Evolutionary conservation across 2,329 filamentous ascomycete species (phyloP).

Genomic region (Aspergillus piperis): DNA sequence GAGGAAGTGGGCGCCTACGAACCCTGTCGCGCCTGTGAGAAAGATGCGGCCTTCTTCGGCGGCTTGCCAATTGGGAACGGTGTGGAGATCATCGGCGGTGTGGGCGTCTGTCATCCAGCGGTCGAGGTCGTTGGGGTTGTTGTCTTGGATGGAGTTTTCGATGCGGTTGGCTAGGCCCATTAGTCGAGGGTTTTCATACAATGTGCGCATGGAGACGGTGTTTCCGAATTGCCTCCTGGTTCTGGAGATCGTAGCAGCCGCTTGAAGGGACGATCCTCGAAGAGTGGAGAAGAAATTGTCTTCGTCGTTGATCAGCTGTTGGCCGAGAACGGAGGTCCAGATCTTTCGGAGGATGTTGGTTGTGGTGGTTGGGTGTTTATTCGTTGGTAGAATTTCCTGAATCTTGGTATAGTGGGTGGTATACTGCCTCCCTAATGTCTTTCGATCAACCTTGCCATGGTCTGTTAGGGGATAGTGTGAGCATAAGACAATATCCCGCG

Average conservation of each 20-base stretch:
- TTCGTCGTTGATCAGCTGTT: not conserved
- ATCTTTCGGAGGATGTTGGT: not conserved
- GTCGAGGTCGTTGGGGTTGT: constrained; percentile 9
- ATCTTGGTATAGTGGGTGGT: not conserved
- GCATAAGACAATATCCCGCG: constrained; percentile 66
- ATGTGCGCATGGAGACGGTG: constrained; percentile 9
- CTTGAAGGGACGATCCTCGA: constrained; percentile 14
- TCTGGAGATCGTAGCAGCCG: constrained; percentile 7
- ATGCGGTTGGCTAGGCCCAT: constrained; percentile 3
- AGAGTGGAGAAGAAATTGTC: constrained; percentile 13
- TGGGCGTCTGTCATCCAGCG: constrained; percentile 3
- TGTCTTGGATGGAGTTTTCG: constrained; percentile 6
- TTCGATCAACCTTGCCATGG: constrained; percentile 63
- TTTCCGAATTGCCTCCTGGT: constrained; percentile 4
- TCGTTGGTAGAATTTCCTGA: not conserved
- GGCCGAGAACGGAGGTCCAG: constrained; percentile 11
- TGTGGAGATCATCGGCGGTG: not conserved
- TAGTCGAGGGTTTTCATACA: constrained; percentile 7
- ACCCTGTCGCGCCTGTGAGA: constrained; percentile 81
- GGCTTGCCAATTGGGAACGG: constrained; percentile 6
- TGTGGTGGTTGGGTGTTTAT: not conserved
- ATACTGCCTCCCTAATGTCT: constrained; percentile 18
- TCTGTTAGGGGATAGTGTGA: constrained; percentile 68
- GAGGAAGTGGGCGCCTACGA: constrained; percentile 76
- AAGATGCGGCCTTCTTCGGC: constrained; percentile 13